A percentile compares a stretch with the other conserved stretches of the same genome.
Evolutionary conservation across 2,329 filamentous ascomycete genomes (phyloP).

Genomic region (Colletotrichum echinochloae): DNA sequence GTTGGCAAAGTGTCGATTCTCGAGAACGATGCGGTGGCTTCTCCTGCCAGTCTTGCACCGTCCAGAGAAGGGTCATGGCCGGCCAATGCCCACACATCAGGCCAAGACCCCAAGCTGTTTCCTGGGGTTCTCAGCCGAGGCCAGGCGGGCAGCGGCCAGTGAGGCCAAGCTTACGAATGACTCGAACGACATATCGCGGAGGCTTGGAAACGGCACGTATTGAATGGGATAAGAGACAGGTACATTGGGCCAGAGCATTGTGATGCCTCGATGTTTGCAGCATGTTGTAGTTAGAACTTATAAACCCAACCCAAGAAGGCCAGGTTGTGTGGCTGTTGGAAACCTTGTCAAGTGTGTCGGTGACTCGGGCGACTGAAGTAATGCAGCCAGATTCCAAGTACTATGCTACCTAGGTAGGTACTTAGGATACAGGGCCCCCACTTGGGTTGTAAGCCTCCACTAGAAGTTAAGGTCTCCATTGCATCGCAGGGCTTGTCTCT

Average conservation of each 20-base stretch:
- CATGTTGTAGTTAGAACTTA: background rate
- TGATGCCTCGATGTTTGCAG: background rate
- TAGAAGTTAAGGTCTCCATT: background rate
- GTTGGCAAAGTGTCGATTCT: background rate
- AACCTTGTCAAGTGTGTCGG: background rate
- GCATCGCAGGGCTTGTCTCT: background rate
- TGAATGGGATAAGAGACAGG: background rate
- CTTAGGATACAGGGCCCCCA: background rate
- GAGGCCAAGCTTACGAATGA: background rate
- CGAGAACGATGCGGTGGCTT: constrained; percentile 27
- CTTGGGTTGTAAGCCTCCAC: background rate
- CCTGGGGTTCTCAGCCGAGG: constrained; percentile 74
- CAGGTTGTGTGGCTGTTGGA: background rate
- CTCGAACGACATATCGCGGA: background rate
- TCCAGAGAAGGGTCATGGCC: constrained; percentile 52
- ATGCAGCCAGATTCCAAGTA: background rate
- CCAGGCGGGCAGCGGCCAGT: constrained; percentile 30
- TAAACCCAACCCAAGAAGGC: background rate
- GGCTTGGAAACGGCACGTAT: background rate
- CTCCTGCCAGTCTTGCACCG: constrained; percentile 17
- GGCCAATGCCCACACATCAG: constrained; percentile 61
- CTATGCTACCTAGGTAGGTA: background rate
- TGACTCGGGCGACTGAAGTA: background rate
- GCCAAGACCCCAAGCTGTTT: constrained; percentile 76
- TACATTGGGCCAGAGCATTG: background rate